Conservation (phyloP, 257 asterid species). For the Verbena officinalis region DNA sequence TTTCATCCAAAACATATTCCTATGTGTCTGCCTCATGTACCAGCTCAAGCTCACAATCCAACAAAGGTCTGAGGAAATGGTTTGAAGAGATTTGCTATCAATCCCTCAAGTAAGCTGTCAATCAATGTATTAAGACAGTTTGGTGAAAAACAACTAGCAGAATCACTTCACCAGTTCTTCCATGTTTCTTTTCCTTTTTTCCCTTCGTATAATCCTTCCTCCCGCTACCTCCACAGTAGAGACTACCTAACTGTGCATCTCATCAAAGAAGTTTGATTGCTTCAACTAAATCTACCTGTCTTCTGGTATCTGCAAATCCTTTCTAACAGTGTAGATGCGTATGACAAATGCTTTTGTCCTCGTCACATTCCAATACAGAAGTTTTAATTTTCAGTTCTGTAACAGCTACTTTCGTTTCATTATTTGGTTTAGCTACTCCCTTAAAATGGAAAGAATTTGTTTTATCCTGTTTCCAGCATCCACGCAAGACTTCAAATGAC, state of each 20-base stretch:
- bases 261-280: slow-evolving; percentile 1
- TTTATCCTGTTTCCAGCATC: background rate
- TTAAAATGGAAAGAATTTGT: background rate
- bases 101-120: slow-evolving; percentile 15
- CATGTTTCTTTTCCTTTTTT: slow-evolving; percentile 14
- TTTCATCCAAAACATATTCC: slow-evolving; percentile 28
- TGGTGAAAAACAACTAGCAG: slow-evolving; percentile 25
- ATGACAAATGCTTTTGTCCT: slow-evolving; percentile 12
- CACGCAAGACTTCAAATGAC: slow-evolving; percentile 14
- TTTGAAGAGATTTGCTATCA: slow-evolving; percentile 9
- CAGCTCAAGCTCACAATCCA: slow-evolving; percentile 30
- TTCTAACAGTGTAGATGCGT: slow-evolving; percentile 26
- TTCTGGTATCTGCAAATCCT: slow-evolving; percentile 16
- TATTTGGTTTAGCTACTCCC: slow-evolving; percentile 14
- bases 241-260: slow-evolving; percentile 16
- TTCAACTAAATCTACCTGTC: slow-evolving; percentile 10
- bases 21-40: slow-evolving; percentile 27
- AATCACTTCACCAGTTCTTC: slow-evolving; percentile 26
- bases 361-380: slow-evolving; percentile 6
- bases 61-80: slow-evolving; percentile 23
- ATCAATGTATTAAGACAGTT: slow-evolving; percentile 20
- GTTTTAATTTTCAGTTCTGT: slow-evolving; percentile 2
- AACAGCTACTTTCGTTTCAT: slow-evolving; percentile 2
- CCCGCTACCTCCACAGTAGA: background rate
- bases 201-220: slow-evolving; percentile 10